A percentile compares a stretch with the other conserved stretches of the same genome.
Conservation (phyloP, 2,329 filamentous ascomycete genomes). For the Diplodia scrobiculata region DNA sequence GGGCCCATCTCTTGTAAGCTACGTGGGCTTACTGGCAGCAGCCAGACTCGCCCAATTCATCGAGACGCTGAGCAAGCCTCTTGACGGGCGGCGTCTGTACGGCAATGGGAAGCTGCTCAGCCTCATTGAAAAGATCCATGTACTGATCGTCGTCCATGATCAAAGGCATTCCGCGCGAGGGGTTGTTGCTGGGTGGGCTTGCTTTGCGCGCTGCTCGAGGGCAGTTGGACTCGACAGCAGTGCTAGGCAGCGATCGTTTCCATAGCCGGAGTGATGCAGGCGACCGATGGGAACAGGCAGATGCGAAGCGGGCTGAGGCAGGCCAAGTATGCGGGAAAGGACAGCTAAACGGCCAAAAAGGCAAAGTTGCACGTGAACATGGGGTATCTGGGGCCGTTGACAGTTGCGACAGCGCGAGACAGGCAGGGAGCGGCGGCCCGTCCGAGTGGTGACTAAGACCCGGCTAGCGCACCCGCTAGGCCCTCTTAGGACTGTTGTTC, state of each 20-base stretch:
- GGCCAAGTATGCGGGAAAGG: background rate
- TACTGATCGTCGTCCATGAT: slow-evolving; percentile 60
- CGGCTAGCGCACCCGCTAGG: background rate
- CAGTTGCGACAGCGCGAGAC: background rate
- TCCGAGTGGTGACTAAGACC: slow-evolving; percentile 15
- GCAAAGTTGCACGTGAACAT: background rate
- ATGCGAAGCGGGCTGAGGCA: too few species aligned
- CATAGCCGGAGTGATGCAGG: background rate
- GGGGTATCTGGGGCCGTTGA: background rate
- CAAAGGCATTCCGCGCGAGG: slow-evolving; percentile 44
- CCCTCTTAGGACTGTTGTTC: background rate
- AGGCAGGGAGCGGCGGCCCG: slow-evolving; percentile 1
- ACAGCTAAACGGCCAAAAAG: background rate
- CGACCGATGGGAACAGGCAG: background rate
- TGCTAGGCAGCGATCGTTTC: slow-evolving; percentile 1
- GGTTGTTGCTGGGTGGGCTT: background rate
- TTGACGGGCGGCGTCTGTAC: slow-evolving; percentile 60
- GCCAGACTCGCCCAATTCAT: slow-evolving; percentile 73
- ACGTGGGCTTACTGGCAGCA: slow-evolving; percentile 73
- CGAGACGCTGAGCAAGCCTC: slow-evolving; percentile 70
- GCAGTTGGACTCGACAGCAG: background rate
- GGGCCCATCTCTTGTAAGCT: background rate
- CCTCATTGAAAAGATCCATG: slow-evolving; percentile 55
- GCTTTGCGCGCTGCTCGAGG: too few species aligned
- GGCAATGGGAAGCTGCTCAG: slow-evolving; percentile 60